Evolutionary conservation across 441 rosid genomes (phyloP), one percentile per base, ranked within the genome.

Genomic region (Hura crepitans): DNA sequence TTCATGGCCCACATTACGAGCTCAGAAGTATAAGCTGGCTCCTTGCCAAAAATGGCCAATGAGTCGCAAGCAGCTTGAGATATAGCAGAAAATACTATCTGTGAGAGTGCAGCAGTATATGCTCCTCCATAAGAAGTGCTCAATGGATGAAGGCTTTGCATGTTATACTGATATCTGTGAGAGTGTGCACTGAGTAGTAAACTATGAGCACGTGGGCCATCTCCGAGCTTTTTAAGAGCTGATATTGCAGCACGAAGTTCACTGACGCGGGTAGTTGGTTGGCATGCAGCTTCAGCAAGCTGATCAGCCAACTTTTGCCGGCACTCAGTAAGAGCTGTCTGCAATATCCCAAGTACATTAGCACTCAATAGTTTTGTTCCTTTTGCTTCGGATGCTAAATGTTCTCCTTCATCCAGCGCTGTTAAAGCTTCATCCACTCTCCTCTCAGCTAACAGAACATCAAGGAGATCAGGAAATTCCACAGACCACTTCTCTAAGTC

Each of bases 51-150:
- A 68, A 92, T 91, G 67, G 83, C 60, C 77, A 88, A 66, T 2
- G 99, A 92, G 83, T 95, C 98, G 73, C 77, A 84, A 65, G 98
- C 95, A 57, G 98, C 98, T 83, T 92, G 99, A 72, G 96, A 85
- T 75, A 95, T 86, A 68, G 99, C 92, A 60, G 99, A 95, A 73
- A 95, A 95, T 23, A 92, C 93, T 74, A 95, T 80, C 85, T 95
- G 99, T 27, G 99, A 88, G 37, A 95, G 92, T 35, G 97, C 95
- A 75, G 99, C 99, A 74, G 97, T 95, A 79, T 95, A 95, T 30
- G 99, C 99, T 75, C 99, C 99, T 73, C 99, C 98, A 73, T 88
- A 89, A 31, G 98, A 95, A 63, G 96, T 88, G 85, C 89, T 91
- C 31, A 97, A 95, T 13, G 99, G 99, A 72, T 90, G 92, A 71